Evolutionary conservation across 1,139 yeast genomes (phyloP), one percentile per base, ranked within the genome.

Genomic region (Barnettozyma hawaiiensis): DNA sequence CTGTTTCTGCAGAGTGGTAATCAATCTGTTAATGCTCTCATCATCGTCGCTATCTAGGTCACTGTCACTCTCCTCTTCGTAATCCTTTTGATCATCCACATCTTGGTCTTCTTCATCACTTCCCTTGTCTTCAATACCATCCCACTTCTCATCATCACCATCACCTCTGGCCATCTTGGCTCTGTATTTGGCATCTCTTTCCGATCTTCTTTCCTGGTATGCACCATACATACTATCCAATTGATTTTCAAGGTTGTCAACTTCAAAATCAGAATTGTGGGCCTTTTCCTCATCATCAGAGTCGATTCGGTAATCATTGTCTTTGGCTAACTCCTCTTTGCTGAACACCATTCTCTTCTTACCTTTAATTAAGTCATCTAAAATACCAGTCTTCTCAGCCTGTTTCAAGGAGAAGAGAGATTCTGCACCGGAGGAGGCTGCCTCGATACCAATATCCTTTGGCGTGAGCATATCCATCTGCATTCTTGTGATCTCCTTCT

Each of bases 401-500:
- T 76, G 66, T 57, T 81, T 83, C 60, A 92, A 72, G 59, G 82
- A 86, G 67, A 92, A 92, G 47, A 90, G 68, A 1, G 94, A 76
- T 46, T 86, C 95, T 37, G 84, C 73, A 41, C 95, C 96, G 44
- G 76, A 67, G 43, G 76, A 76, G n/a, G 87, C 92, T 16, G 96
- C 96, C 62, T 92, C 98, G 38, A 87, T 71, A 73, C 97, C 97
- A 52, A 92, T 81, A 58, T 87, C 95, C 71, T 77, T 78, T 58
- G 95, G 96, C 3, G 96, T 85, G 47, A 85, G 71, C 97, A 92
- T 90, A 61, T 86, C 87, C 94, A 92, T 84, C 66, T 92, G 97
- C 84, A 89, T 82, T 66, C 97, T 78, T 43, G 76, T 75, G 44
- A 92, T 78, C 61, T 90, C 97, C 63, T 85, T 86, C 61, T 87